Base-by-base conservation (phyloP, 768 basidiomycete genomes). In the Epithele typhae region DNA sequence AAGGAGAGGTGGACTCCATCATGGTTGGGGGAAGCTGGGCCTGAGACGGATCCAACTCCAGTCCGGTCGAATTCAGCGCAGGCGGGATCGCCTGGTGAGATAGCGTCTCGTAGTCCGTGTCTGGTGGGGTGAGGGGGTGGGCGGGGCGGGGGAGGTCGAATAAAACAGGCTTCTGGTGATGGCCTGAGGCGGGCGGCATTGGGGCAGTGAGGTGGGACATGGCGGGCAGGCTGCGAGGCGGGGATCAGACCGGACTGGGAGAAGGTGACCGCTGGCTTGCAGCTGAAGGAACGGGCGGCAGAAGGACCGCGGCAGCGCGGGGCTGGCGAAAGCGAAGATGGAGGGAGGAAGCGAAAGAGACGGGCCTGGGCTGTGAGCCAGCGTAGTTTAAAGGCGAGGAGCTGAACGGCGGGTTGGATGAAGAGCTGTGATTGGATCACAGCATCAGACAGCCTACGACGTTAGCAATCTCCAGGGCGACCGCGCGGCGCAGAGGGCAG, bases 201-300 rank as follows among this genome's bases (percentile, higher is more conserved):
- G 68, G 68, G 18, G 64, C 61, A 21, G 70, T 67, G n/a, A 70
- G 58, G 49, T 63, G 69, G 55, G 73, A 70, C 75, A 78, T 76
- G 45, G 49, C 32, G 47, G 23, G 8, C 21, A 35, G 33, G 37
- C 45, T 33, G 36, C 39, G 43, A 30, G 25, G 42, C 36, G 33
- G 23, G 33, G 34, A 48, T 43, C 45, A 23, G 37, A 48, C 36
- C 25, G 52, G 45, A 45, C 43, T 30, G 34, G 37, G 48, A 41
- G 49, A 37, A 24, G 47, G 30, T 27, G 43, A 46, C 41, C 49
- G 52, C 58, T 53, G 58, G 35, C 58, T 59, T 48, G 58, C 58
- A 59, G 58, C 50, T 40, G 27, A 45, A 35, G n/a, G 33, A 34
- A 39, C 9, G 9, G 22, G 37, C 43, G 27, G 43, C 40, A 25